Conservation (phyloP, 2,329 filamentous ascomycete genomes). For the Sporothrix schenckii region DNA sequence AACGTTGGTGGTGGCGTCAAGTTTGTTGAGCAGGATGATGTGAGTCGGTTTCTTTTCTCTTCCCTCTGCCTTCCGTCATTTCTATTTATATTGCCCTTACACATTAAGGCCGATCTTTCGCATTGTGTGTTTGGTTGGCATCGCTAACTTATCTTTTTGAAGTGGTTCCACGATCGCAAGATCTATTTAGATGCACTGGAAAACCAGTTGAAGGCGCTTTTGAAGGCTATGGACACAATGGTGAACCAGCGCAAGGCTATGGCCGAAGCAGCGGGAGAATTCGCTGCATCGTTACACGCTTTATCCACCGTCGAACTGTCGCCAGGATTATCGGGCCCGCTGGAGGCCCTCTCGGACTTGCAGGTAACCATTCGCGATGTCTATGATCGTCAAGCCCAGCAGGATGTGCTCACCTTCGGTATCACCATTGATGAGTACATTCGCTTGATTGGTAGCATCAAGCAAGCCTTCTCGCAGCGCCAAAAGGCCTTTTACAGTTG, state of each 20-base stretch:
- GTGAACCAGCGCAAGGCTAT: slow-evolving; percentile 90
- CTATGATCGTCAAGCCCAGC: slow-evolving; percentile 94
- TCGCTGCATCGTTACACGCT: slow-evolving; percentile 88
- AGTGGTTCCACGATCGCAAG: slow-evolving; percentile 98
- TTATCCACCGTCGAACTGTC: slow-evolving; percentile 92
- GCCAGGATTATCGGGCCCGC: slow-evolving; percentile 79
- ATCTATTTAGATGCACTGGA: slow-evolving; percentile 94
- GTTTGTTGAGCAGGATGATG: slow-evolving; percentile 97
- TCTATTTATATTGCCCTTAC: background rate
- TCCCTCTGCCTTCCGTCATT: background rate
- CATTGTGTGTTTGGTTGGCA: background rate
- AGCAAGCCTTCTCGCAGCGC: slow-evolving; percentile 86
- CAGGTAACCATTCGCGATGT: slow-evolving; percentile 93
- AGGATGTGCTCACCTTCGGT: slow-evolving; percentile 92
- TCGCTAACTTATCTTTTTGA: slow-evolving; percentile 6
- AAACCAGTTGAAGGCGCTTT: slow-evolving; percentile 81
- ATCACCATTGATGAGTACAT: slow-evolving; percentile 99
- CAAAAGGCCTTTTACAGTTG: slow-evolving; percentile 96
- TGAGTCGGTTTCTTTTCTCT: slow-evolving; percentile 49
- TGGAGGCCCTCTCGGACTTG: slow-evolving; percentile 89
- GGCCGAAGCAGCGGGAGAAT: slow-evolving; percentile 89
- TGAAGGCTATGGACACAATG: slow-evolving; percentile 94
- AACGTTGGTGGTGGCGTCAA: slow-evolving; percentile 81
- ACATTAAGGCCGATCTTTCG: background rate
- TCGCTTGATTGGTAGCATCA: slow-evolving; percentile 90